Percentiles rank a stretch among this genome's conserved stretches.
Evolutionary conservation across 2,329 filamentous ascomycete genomes (phyloP).

Genomic region (Canariomyces notabilis): DNA sequence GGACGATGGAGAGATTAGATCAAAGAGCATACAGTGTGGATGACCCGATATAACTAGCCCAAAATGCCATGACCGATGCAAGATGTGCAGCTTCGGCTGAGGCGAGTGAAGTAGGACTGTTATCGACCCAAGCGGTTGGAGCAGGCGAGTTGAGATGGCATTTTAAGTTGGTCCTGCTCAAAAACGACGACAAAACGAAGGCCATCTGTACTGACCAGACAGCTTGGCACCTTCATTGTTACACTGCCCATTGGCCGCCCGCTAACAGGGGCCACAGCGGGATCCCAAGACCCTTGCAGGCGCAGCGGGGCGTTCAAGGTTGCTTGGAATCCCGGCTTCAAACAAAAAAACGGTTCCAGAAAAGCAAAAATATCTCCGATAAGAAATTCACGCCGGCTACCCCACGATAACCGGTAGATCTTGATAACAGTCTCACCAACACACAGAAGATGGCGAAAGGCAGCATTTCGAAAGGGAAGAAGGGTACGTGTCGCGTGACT

Average conservation of each 20-base stretch:
- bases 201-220: neutral
- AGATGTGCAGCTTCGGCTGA: neutral
- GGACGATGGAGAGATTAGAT: neutral
- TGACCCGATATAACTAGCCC: neutral
- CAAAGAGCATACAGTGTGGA: slow-evolving; percentile 13
- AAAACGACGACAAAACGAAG: neutral
- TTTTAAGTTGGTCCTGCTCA: neutral
- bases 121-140: neutral
- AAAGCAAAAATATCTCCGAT: slow-evolving; percentile 12
- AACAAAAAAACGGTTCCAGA: too few relatives aligned
- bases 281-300: slow-evolving; percentile 1
- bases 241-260: slow-evolving; percentile 12
- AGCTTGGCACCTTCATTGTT: slow-evolving; percentile 3
- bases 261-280: neutral
- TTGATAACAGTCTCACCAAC: slow-evolving; percentile 4
- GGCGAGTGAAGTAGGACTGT: neutral
- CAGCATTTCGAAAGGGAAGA: slow-evolving; percentile 25
- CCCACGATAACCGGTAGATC: slow-evolving; percentile 1
- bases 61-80: slow-evolving; percentile 14
- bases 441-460: slow-evolving; percentile 34
- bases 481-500: too few relatives aligned
- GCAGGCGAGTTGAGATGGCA: neutral
- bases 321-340: too few relatives aligned
- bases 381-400: slow-evolving; percentile 5
- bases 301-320: too few relatives aligned